Percentiles rank a stretch among this genome's conserved stretches.
phyloP scores from a whole-genome alignment of 352 stramenopile genomes.

The Phytophthora boehmeriae region DNA sequence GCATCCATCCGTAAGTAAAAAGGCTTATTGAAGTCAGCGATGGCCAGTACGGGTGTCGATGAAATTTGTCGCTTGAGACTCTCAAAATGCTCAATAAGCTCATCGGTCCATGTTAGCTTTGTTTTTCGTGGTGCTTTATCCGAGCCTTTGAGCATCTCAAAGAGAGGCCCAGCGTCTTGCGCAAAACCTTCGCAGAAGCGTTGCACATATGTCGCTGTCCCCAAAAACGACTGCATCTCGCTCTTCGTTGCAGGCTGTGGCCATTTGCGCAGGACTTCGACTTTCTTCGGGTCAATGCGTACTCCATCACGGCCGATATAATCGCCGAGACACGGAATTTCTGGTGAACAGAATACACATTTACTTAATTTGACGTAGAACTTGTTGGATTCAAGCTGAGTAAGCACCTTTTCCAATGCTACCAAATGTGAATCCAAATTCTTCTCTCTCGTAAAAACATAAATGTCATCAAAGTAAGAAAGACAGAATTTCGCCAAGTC shows the following conservation, averaged over 20 bases:
- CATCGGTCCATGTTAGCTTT: neutral
- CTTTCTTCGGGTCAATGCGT: constrained; percentile 26
- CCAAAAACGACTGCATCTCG: constrained; percentile 17
- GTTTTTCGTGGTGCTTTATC: too few relatives aligned
- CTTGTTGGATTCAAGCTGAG: constrained; percentile 4
- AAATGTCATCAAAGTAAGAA: constrained; percentile 25
- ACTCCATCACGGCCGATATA: constrained; percentile 21
- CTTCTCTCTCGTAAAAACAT: constrained; percentile 15
- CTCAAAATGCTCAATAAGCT: neutral
- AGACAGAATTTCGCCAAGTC: too few relatives aligned
- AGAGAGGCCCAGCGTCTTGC: too few relatives aligned
- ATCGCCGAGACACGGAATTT: too few relatives aligned
- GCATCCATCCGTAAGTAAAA: constrained; percentile 4
- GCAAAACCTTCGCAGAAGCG: constrained; percentile 18
- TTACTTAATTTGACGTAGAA: too few relatives aligned
- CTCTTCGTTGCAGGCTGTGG: constrained; percentile 15
- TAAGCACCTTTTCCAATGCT: constrained; percentile 18
- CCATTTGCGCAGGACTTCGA: constrained; percentile 12
- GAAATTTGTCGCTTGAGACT: constrained; percentile 9
- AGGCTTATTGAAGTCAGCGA: constrained; percentile 1
- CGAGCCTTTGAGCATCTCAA: constrained; percentile 12
- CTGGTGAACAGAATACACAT: too few relatives aligned
- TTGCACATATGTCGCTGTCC: constrained; percentile 10
- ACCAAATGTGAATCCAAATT: constrained; percentile 3
- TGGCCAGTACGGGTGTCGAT: constrained; percentile 4